These are phyloP conservation scores for Zygosaccharomyces siamensis DNA, from an alignment of 805 yeast species.

Conservation along the genomic window DNA sequence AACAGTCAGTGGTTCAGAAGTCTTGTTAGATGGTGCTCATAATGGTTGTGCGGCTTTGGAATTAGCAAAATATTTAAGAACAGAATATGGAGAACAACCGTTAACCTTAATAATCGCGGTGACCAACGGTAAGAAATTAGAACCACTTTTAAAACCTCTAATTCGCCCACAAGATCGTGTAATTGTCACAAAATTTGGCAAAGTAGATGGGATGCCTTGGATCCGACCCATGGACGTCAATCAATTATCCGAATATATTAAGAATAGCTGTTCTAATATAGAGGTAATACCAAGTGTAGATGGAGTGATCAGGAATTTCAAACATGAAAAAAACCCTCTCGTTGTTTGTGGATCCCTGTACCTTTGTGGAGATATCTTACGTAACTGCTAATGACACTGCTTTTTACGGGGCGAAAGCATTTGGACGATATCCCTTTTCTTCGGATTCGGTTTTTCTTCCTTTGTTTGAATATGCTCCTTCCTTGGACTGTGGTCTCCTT, in stretches of 20 bases:
- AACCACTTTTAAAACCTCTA: conserved; percentile 47
- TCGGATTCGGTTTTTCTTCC: conserved; percentile 4
- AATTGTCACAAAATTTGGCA: conserved; percentile 56
- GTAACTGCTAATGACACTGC: conserved; percentile 15
- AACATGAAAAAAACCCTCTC: conserved; percentile 22
- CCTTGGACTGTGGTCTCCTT: background rate
- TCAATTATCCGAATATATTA: conserved; percentile 22
- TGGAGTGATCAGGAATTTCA: conserved; percentile 28
- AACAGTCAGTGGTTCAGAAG: conserved; percentile 22
- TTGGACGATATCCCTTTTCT: conserved; percentile 4
- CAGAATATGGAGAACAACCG: conserved; percentile 21
- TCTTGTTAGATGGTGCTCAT: conserved; percentile 86
- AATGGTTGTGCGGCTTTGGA: conserved; percentile 81
- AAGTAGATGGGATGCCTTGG: conserved; percentile 95
- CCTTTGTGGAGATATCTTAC: conserved; percentile 53
- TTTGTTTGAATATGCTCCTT: conserved; percentile 5
- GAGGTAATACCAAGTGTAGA: conserved; percentile 23
- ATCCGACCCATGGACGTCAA: conserved; percentile 45
- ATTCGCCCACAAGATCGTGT: conserved; percentile 51
- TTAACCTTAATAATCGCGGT: conserved; percentile 62
- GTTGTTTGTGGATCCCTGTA: conserved; percentile 71
- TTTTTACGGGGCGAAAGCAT: conserved; percentile 8
- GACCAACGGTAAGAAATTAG: conserved; percentile 64
- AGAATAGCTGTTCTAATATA: conserved; percentile 32
- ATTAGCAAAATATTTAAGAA: conserved; percentile 50